Evolutionary conservation across 768 basidiomycete species (phyloP), one percentile per base, ranked within the genome.

Genomic region (Phanerochaete carnosa): DNA sequence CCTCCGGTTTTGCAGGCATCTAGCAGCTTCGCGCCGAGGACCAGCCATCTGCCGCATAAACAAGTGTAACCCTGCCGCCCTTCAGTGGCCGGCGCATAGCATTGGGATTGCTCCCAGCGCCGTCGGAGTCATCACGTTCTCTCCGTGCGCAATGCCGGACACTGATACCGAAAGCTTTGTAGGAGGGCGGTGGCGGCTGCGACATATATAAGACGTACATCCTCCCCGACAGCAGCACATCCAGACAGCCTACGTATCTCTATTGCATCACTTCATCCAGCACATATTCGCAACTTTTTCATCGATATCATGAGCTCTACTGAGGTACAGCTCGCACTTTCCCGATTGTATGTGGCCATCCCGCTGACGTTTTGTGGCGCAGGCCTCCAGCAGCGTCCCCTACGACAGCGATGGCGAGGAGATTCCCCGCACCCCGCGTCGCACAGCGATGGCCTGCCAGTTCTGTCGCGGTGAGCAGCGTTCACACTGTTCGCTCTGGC

Each of bases 371-470:
- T 43, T 43, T 43, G 39, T 43, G 39, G 39, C 39, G 39, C 39
- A 55, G 52, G 9, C 47, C 1, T 26, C 45, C 47, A 58, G 45
- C 37, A 46, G 56, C 45, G 46, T 45, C n/a, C 32, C 30, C 35
- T 3, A 43, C 30, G 62, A 58, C 39, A 65, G 65, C 45, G 68
- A 67, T 5, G 69, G 67, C 13, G 69, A 70, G 23, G 69, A 70
- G 26, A 62, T 66, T 43, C 69, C 66, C 25, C 64, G 66, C 50
- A 69, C 69, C 9, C 77, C 79, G 5, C 73, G 78, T 60, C 68
- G 87, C 56, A 87, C 82, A 0, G 80, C 83, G 0, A 88, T 90
- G 84, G 88, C 88, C 13, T 90, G 88, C 65, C 80, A 82, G 60
- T 90, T 89, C 66, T 90, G 88, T 70, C 74, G 88, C 73, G 84